Conservation (phyloP, 2,329 filamentous ascomycete genomes). For the Thelonectria discophora region DNA sequence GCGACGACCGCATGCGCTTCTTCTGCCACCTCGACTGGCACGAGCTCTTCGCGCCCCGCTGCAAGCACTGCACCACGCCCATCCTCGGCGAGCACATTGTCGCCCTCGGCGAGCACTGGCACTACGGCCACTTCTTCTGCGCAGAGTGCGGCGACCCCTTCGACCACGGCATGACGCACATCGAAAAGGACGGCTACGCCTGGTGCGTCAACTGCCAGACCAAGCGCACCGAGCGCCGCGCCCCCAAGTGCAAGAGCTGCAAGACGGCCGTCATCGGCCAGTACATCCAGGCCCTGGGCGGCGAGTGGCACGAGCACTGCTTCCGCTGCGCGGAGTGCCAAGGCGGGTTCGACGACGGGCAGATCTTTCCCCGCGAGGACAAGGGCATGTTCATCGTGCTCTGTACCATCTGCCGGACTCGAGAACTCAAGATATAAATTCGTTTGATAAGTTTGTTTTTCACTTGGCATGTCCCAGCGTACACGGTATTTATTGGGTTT, state of each 20-base stretch:
- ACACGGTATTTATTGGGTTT: slow-evolving; percentile 20
- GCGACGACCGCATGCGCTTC: slow-evolving; percentile 80
- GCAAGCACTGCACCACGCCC: slow-evolving; percentile 95
- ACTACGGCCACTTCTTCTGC: slow-evolving; percentile 98
- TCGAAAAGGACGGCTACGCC: slow-evolving; percentile 97
- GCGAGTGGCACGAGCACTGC: slow-evolving; percentile 93
- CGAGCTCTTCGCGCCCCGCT: slow-evolving; percentile 89
- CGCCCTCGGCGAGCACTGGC: slow-evolving; percentile 94
- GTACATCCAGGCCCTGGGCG: slow-evolving; percentile 87
- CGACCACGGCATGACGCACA: slow-evolving; percentile 72
- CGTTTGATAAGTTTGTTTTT: too few relatives aligned
- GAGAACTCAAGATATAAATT: slow-evolving; percentile 65
- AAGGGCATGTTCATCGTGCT: slow-evolving; percentile 61
- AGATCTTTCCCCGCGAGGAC: slow-evolving; percentile 69
- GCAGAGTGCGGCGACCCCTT: slow-evolving; percentile 98
- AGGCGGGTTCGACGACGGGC: slow-evolving; percentile 70
- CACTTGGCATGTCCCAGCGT: neutral
- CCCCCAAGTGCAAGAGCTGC: slow-evolving; percentile 88
- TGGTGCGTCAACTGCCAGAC: slow-evolving; percentile 97
- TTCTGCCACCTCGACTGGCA: slow-evolving; percentile 99
- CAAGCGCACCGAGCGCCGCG: slow-evolving; percentile 86
- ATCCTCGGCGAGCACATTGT: slow-evolving; percentile 96
- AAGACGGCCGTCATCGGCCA: slow-evolving; percentile 85
- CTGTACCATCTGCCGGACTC: slow-evolving; percentile 68
- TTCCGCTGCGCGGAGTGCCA: slow-evolving; percentile 79